Base-by-base conservation (phyloP, 768 basidiomycete species). In the Suillus clintonianus region DNA sequence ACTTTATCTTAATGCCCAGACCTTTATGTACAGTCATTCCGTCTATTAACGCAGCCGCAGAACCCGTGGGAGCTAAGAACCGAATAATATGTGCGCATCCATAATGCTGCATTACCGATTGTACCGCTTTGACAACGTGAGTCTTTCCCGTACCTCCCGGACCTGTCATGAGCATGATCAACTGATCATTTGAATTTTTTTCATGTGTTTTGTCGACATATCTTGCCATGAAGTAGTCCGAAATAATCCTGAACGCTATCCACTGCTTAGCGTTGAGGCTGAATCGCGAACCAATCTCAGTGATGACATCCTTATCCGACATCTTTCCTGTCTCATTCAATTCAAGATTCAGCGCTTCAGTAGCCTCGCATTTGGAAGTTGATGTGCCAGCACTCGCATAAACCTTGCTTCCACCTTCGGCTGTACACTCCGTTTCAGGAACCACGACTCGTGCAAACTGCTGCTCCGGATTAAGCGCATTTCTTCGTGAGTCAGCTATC, bases 121-220 rank as follows among this genome's bases (percentile, higher is more conserved):
- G 54, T 0, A 78, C 56, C 0, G 75, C 72, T 17, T 66, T 47
- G 0, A 76, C 70, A 36, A 76, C 69, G 50, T 76, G 70, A 6
- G 71, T 78, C 63, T 78, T 78, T 5, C 76, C 76, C 37, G 74
- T 77, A 0, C 76, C 75, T 4, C 74, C 76, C 5, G 76, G 73
- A 1, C 76, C 74, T 19, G 70, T 72, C 61, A 76, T 65, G 0
- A 70, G 34, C 69, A 74, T 64, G 0, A 32, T 27, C 42, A 71
- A 47, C 3, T 63, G 60, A 11, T 61, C 32, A 15, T 37, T 39
- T 58, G 19, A 15, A 19, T 43, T 37, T 11, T 24, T 55, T 22
- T 14, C 39, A 11, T 22, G 5, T 5, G 32, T 30, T 37, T 62
- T 62, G 9, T 17, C 24, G 17, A 61, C 63, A 24, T 39, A 43